Base-by-base conservation (phyloP, 495 filamentous ascomycete genomes). In the Podospora bellae-mahoneyi region DNA sequence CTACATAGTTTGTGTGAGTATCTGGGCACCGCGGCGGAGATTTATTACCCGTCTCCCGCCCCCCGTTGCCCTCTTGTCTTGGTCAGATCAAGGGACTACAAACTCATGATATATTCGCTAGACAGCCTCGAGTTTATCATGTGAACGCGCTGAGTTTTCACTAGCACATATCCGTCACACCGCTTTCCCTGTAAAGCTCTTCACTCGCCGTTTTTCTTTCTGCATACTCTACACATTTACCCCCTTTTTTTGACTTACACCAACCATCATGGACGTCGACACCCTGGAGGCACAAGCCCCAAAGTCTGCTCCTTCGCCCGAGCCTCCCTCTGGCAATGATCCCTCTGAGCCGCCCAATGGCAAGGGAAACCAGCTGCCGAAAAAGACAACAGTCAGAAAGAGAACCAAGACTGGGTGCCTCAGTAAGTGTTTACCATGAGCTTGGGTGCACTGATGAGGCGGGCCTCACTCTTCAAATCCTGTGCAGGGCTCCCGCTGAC, bases 381-480 rank as follows among this genome's bases (percentile, higher is more conserved):
- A 77, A 64, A 82, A 77, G 65, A 44, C 71, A 13, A 54, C 73
- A 15, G 78, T 77, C n/a, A 83, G 90, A 72, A 97, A 92, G 76
- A 86, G 95, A 73, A 97, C 95, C 54, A 99, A 99, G 80, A 97
- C 95, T 2, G 95, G 95, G 27, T 99, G 95, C 78, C 82, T 99
- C 68, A 99, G 92, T 95, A 86, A 75, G 91, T 86, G 7, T 48
- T 48, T 16, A 48, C 39, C 15, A 10, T 16, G 15, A 48, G 9
- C 2, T 48, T 48, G 39, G 9, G 39, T 48, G 39, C 39, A 18
- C 39, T 48, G 39, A 48, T 48, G 39, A 48, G 7, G 39, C 13
- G 39, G 39, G 39, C 39, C 39, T 48, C 39, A 48, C 39, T 48
- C 39, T 48, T 16, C 9, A 58, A 23, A 27, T 7, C 18, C 56